These are phyloP conservation scores for Tanozyma kutaoensis DNA, from an alignment of 805 yeast species.

Conservation along the genomic window DNA sequence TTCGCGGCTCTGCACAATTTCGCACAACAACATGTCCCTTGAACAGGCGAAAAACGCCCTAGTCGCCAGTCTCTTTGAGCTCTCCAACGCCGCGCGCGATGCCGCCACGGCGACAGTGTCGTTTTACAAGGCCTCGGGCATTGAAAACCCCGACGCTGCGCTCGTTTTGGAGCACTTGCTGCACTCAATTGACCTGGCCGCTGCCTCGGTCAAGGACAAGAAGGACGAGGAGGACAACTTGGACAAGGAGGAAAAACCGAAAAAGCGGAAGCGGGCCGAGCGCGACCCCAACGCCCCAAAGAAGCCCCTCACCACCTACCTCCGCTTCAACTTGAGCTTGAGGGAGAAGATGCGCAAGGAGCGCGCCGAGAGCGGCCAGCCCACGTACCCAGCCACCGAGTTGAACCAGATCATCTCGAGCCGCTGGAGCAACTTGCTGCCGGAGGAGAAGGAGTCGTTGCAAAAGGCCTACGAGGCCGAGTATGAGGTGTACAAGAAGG, in stretches of 20 bases:
- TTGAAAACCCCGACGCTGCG: slow-evolving; percentile 23
- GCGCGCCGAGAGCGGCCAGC: slow-evolving; percentile 40
- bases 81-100: slow-evolving; percentile 77
- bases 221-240: slow-evolving; percentile 1
- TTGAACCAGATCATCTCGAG: slow-evolving; percentile 68
- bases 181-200: no score
- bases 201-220: slow-evolving; percentile 1
- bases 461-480: slow-evolving; percentile 42
- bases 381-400: slow-evolving; percentile 61
- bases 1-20: no score
- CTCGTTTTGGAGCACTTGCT: no score
- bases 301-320: slow-evolving; percentile 83
- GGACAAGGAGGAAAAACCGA: slow-evolving; percentile 22
- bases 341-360: slow-evolving; percentile 63
- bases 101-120: slow-evolving; percentile 72
- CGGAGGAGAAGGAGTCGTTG: slow-evolving; percentile 60
- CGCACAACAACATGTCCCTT: slow-evolving; percentile 3
- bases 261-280: slow-evolving; percentile 36
- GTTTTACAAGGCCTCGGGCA: slow-evolving; percentile 50
- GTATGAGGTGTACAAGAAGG: slow-evolving; percentile 20
- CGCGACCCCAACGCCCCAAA: slow-evolving; percentile 91
- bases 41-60: slow-evolving; percentile 20
- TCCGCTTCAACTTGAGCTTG: slow-evolving; percentile 59
- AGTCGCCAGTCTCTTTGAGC: slow-evolving; percentile 68
- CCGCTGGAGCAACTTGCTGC: slow-evolving; percentile 64